A percentile compares a stretch with the other conserved stretches of the same genome.
Conservation (phyloP, 768 basidiomycete genomes). For the Pulveroboletus sp. region DNA sequence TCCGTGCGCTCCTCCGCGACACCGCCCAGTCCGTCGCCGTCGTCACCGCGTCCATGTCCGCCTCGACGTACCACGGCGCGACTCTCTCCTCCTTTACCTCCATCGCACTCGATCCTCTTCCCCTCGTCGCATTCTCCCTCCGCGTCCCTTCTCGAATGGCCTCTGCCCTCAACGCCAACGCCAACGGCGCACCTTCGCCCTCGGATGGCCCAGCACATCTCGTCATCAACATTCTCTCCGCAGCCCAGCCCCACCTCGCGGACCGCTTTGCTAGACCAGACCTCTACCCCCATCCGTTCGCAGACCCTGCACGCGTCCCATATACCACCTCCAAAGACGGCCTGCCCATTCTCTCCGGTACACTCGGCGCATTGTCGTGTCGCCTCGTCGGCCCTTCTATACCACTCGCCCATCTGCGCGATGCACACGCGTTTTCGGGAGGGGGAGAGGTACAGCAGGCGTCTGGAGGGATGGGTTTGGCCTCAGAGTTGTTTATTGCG, state of each 20-base stretch:
- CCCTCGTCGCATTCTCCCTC: slow-evolving; percentile 86
- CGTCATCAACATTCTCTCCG: slow-evolving; percentile 79
- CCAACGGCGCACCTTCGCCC: slow-evolving; percentile 5
- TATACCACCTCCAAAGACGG: slow-evolving; percentile 50
- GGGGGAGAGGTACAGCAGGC: slow-evolving; percentile 10
- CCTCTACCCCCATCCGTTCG: slow-evolving; percentile 61
- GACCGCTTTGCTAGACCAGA: slow-evolving; percentile 72
- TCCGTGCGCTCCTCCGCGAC: slow-evolving; percentile 65
- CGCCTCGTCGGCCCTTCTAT: slow-evolving; percentile 58
- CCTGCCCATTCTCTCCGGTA: slow-evolving; percentile 55
- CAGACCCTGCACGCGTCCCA: slow-evolving; percentile 23
- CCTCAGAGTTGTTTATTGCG: slow-evolving; percentile 80
- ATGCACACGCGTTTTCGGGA: slow-evolving; percentile 7
- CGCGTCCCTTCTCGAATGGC: slow-evolving; percentile 91
- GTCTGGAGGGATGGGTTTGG: slow-evolving; percentile 34
- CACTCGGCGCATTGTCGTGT: slow-evolving; percentile 74
- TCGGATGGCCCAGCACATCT: slow-evolving; percentile 41
- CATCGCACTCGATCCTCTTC: slow-evolving; percentile 84
- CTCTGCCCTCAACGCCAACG: slow-evolving; percentile 41
- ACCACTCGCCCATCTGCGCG: slow-evolving; percentile 55
- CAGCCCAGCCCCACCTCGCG: slow-evolving; percentile 60
- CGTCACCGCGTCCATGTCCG: slow-evolving; percentile 55
- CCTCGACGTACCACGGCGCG: slow-evolving; percentile 69
- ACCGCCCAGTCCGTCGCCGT: slow-evolving; percentile 86
- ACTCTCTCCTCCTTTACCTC: slow-evolving; percentile 94